Evolutionary conservation across 108 stramenopile species (phyloP), one percentile per base, ranked within the genome.

Genomic region (Cyclotella atomus): DNA sequence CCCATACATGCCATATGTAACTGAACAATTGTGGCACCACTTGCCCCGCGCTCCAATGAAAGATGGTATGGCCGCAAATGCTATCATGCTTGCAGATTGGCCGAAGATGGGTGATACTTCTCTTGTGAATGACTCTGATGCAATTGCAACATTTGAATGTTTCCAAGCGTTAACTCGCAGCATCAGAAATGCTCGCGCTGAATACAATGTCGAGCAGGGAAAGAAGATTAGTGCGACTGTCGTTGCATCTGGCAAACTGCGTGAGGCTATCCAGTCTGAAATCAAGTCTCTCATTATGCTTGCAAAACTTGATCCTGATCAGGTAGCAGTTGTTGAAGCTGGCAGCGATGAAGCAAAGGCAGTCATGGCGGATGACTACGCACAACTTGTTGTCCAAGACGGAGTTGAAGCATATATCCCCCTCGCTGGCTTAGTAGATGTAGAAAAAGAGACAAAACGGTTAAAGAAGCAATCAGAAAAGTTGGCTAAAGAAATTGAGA

Each of bases 1-100:
- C 85, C 99, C 99, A 10, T 97, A 96, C 88, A 97, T 98, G 97
- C 99, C 99, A 0, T 98, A 84, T 83, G 87, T 98, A 33, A 99
- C 99, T 10, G 99, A 99, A 82, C 92, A 94, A 64, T 80, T 99
- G 12, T 99, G 97, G 97, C 99, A 98, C 67, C 92, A 97, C 69
- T 77, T 99, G 29, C 92, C 91, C n/a, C 84, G 92, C 12, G 68
- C 83, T 21, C 63, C 57, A 16, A 68, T 71, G 14, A 59, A 78
- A 7, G 76, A 82, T 12, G 79, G 86, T 12, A 67, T 82, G 53
- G 83, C 88, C 16, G 84, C 92, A 1, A 84, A 93, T 59, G 73
- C 95, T 9, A 71, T 96, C 32, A 94, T 94, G 91, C 76, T 93
- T 24, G 88, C 92, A 3, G 88, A 92, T 66, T 96, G 92, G 91